Evolutionary conservation across 176 grass and related monocot genomes (phyloP).

Genomic region (Carex pumila): DNA sequence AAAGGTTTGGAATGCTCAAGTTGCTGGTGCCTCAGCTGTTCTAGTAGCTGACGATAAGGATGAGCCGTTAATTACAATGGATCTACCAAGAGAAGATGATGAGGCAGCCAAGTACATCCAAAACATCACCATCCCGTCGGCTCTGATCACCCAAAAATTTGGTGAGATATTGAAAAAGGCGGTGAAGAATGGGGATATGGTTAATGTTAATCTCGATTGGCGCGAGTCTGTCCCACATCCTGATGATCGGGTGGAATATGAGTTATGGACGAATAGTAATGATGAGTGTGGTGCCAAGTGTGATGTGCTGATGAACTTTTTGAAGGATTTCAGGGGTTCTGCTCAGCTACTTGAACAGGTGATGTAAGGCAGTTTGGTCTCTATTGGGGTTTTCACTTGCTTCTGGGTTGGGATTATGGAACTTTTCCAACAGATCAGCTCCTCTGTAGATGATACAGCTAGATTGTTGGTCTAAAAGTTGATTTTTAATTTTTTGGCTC

Average conservation of each 20-base stretch:
- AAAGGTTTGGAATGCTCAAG: conserved; percentile 96
- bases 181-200: conserved; percentile 74
- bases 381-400: neutral
- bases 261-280: conserved; percentile 98
- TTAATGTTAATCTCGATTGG: conserved; percentile 96
- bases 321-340: conserved; percentile 90
- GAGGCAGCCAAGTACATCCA: conserved; percentile 92
- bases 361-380: neutral
- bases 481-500: neutral
- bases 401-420: neutral
- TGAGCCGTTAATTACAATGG: conserved; percentile 94
- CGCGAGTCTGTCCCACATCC: conserved; percentile 93
- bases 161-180: conserved; percentile 84
- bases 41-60: conserved; percentile 94
- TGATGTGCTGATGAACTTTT: conserved; percentile 85
- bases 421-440: neutral
- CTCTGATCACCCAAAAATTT: conserved; percentile 76
- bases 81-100: conserved; percentile 90
- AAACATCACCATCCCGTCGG: conserved; percentile 95
- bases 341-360: conserved; percentile 86
- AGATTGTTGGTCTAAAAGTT: neutral
- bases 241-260: conserved; percentile 96
- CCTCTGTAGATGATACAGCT: neutral
- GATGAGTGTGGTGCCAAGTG: conserved; percentile 93
- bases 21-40: conserved; percentile 85